phyloP scores from a whole-genome alignment of 805 yeast genomes.

The Candida pini region DNA sequence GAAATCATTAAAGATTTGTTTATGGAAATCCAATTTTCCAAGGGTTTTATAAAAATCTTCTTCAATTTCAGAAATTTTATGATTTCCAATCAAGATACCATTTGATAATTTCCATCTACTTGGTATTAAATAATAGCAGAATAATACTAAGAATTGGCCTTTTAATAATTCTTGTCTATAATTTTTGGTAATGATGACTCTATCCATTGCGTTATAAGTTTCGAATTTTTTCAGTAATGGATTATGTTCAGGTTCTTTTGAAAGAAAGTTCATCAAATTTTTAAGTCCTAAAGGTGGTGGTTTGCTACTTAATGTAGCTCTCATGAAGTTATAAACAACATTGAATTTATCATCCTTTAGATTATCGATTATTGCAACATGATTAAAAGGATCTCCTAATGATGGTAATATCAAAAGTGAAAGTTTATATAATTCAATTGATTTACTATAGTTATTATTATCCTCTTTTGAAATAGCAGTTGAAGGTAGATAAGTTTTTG shows the following conservation, averaged over 20 bases:
- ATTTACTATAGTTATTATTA: constrained; percentile 37
- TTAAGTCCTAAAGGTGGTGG: constrained; percentile 41
- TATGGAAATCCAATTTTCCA: constrained; percentile 25
- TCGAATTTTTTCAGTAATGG: constrained; percentile 25
- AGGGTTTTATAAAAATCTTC: constrained; percentile 26
- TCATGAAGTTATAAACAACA: constrained; percentile 47
- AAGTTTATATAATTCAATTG: constrained; percentile 41
- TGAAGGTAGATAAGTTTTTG: constrained; percentile 34
- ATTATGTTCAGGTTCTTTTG: constrained; percentile 29
- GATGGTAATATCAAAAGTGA: constrained; percentile 60
- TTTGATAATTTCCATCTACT: constrained; percentile 30
- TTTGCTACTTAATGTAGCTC: constrained; percentile 52
- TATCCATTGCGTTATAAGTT: constrained; percentile 18
- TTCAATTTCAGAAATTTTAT: constrained; percentile 26
- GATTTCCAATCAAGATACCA: constrained; percentile 26
- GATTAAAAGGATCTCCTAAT: constrained; percentile 61
- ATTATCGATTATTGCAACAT: constrained; percentile 51
- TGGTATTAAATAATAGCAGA: constrained; percentile 37
- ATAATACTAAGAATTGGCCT: constrained; percentile 25
- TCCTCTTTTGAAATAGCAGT: constrained; percentile 30
- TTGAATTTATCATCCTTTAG: constrained; percentile 40
- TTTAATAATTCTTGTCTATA: constrained; percentile 28
- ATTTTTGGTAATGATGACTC: constrained; percentile 27
- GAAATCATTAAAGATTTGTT: constrained; percentile 29
- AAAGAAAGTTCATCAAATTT: constrained; percentile 36